phyloP scores from a whole-genome alignment of 495 filamentous ascomycete species.

The Hypoxylon lenormandii region DNA sequence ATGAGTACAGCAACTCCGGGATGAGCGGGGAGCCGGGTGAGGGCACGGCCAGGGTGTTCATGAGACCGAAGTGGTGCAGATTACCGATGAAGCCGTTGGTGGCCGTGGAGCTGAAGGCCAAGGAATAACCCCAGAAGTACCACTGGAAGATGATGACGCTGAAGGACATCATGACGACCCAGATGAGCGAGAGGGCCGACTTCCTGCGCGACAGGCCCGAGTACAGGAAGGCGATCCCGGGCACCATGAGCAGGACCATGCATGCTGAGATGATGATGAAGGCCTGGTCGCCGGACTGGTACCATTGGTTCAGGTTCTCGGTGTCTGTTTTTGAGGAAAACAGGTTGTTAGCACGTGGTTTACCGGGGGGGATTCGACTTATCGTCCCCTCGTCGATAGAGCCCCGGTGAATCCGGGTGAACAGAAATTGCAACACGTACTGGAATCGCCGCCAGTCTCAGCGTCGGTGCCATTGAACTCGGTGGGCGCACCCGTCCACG shows the following conservation, averaged over 20 bases:
- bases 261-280: slow-evolving; percentile 92
- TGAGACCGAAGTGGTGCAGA: slow-evolving; percentile 85
- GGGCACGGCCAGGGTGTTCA: slow-evolving; percentile 77
- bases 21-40: slow-evolving; percentile 84
- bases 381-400: slow-evolving; percentile 1
- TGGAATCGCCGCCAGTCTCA: slow-evolving; percentile 80
- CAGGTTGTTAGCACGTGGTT: slow-evolving; percentile 28
- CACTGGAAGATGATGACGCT: slow-evolving; percentile 95
- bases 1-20: slow-evolving; percentile 91
- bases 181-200: slow-evolving; percentile 93
- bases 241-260: slow-evolving; percentile 97
- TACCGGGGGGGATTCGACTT: slow-evolving; percentile 6
- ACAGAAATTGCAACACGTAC: slow-evolving; percentile 67
- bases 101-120: slow-evolving; percentile 86
- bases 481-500: slow-evolving; percentile 82
- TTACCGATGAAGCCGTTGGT: slow-evolving; percentile 86
- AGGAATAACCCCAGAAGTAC: slow-evolving; percentile 99
- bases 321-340: slow-evolving; percentile 60
- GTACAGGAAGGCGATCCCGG: slow-evolving; percentile 96
- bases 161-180: slow-evolving; percentile 92
- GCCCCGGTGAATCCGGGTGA: not conserved
- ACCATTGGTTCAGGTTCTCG: slow-evolving; percentile 92
- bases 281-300: slow-evolving; percentile 70
- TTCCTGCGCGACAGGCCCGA: slow-evolving; percentile 95
- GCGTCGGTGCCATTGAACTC: slow-evolving; percentile 79